These are phyloP conservation scores for Phaeosphaeriaceae sp. DNA, from an alignment of 2,329 filamentous ascomycete species.

Conservation along the genomic window DNA sequence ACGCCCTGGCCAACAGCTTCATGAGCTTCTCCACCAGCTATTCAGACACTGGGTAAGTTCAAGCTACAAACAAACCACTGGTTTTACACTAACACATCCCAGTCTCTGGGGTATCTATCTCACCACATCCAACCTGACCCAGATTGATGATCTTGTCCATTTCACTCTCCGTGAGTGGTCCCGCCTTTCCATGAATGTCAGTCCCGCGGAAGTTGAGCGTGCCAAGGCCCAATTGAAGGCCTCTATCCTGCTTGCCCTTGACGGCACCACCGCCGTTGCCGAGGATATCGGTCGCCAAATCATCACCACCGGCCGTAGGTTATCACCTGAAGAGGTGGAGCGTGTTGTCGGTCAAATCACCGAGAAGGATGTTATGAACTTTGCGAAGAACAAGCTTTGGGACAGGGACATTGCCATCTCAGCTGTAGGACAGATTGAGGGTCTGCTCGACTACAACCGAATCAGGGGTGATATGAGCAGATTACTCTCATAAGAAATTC, in stretches of 20 bases:
- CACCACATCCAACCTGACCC: conserved; percentile 85
- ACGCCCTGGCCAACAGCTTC: conserved; percentile 98
- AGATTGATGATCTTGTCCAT: conserved; percentile 94
- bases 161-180: conserved; percentile 99
- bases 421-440: conserved; percentile 93
- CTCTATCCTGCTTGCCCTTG: conserved; percentile 93
- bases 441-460: conserved; percentile 75
- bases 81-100: conserved; percentile 35
- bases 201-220: conserved; percentile 90
- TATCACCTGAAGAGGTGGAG: conserved; percentile 94
- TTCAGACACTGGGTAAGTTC: conserved; percentile 91
- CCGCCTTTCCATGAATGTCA: conserved; percentile 87
- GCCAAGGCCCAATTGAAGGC: conserved; percentile 99
- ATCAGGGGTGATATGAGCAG: conserved; percentile 86
- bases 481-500: conserved; percentile 58
- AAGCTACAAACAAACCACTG: neutral
- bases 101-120: conserved; percentile 99
- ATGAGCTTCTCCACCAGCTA: conserved; percentile 99
- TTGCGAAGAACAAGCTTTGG: conserved; percentile 94
- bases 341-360: conserved; percentile 85
- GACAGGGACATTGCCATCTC: conserved; percentile 95
- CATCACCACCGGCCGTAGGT: conserved; percentile 92
- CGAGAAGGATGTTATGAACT: conserved; percentile 96
- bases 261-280: conserved; percentile 95
- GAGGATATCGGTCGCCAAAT: conserved; percentile 99